Percentiles rank a stretch among this genome's conserved stretches.
phyloP scores from a whole-genome alignment of 768 basidiomycete genomes.

The Rhizopogon rudus region DNA sequence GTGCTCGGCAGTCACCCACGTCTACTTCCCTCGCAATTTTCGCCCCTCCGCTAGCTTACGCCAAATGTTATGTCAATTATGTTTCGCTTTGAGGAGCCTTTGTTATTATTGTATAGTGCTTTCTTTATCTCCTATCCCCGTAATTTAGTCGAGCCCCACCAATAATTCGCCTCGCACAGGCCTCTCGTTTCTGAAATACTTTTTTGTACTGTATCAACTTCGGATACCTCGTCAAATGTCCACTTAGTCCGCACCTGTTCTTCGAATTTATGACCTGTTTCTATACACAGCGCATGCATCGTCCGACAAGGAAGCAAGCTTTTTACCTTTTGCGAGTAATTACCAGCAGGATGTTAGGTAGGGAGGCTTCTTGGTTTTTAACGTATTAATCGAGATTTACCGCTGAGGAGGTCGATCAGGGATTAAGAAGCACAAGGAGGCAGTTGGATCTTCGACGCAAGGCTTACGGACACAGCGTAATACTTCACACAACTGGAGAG shows the following conservation, averaged over 20 bases:
- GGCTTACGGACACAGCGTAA: not conserved
- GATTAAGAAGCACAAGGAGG: not conserved
- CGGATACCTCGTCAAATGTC: conserved; percentile 5
- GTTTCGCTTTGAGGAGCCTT: conserved; percentile 22
- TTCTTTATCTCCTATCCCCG: not conserved
- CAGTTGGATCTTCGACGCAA: not conserved
- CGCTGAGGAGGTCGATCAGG: conserved; percentile 4
- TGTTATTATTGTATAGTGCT: conserved; percentile 21
- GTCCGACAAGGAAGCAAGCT: not conserved
- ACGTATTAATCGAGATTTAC: conserved; percentile 4
- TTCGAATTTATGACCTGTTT: not conserved
- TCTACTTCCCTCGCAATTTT: conserved; percentile 4
- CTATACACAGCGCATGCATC: not conserved
- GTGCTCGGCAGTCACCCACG: not conserved
- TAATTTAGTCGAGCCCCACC: not conserved
- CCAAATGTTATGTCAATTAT: conserved; percentile 21
- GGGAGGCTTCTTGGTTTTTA: not conserved
- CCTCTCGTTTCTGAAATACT: not conserved
- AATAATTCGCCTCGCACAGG: not conserved
- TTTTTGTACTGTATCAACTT: conserved; percentile 1
- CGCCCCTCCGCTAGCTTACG: conserved; percentile 24
- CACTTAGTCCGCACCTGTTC: conserved; percentile 1
- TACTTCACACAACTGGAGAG: not conserved
- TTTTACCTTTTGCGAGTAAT: not conserved
- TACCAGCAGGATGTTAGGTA: conserved; percentile 2